Evolutionary conservation across 371 early-diverging fungal genomes (phyloP), one percentile per base, ranked within the genome.

Genomic region (Mucor saturninus): DNA sequence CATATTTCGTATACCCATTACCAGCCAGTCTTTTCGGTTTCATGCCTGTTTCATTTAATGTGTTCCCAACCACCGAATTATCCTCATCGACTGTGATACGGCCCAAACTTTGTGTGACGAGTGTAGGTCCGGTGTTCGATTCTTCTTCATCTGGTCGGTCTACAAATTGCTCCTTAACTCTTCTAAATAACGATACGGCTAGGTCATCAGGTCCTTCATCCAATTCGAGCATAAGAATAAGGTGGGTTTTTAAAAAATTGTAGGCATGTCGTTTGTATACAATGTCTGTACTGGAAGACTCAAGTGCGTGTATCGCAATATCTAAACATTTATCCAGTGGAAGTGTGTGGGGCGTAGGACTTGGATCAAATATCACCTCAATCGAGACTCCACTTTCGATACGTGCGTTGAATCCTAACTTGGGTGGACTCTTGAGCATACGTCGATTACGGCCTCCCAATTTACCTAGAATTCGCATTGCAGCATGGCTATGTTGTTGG

Each of bases 381-480:
- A 93, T 65, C 7, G 88, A 86, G 29, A 93, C 68, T 2, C 90
- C 92, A 56, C 75, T 76, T 52, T 89, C 87, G 1, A 79, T 70
- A 6, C 79, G 81, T 6, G 72, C 57, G 26, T 83, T 75, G 56
- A 78, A 81, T 14, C 68, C 67, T 9, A 93, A 77, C 32, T 76
- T 77, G 5, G 89, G 84, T 4, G 91, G 84, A 37, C 88, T 87
- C 61, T 87, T 87, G 31, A 96, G 78, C 76, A 91, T 81, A 32
- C 90, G 77, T 26, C 94, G 83, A 72, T 95, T 96, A 32, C 94
- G 79, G 0, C 98, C 98, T 8, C 99, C 99, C 14, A 99, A 86
- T 71, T 98, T 98, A 15, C 99, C 99, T 5, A 99, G 80, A 53
- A 99, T 97, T 3, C 98, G 85, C 75, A 95, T 88, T 3, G 98